Evolutionary conservation across 352 stramenopile genomes (phyloP).

Genomic region (Phytopythium delawarense): DNA sequence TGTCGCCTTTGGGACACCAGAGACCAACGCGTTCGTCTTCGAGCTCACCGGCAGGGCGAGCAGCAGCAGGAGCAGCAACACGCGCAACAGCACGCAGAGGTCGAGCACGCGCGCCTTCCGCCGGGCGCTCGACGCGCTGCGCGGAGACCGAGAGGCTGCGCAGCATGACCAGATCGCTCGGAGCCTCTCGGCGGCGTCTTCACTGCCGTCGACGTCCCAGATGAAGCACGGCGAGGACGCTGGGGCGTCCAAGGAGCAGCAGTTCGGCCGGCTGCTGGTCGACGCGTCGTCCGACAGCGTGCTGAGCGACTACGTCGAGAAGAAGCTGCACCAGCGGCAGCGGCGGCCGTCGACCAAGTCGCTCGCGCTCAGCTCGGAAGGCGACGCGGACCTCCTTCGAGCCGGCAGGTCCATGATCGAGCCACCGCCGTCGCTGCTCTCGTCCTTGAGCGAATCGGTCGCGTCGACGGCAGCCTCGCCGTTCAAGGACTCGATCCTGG

Average conservation of each 20-base stretch:
- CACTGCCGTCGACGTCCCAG: slow-evolving; percentile 3
- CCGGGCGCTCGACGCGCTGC: slow-evolving; percentile 37
- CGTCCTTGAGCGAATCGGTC: slow-evolving; percentile 19
- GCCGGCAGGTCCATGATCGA: slow-evolving; percentile 19
- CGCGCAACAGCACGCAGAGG: neutral
- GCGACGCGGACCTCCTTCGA: neutral
- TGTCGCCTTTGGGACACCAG: slow-evolving; percentile 40
- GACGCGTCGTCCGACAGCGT: slow-evolving; percentile 53
- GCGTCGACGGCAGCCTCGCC: slow-evolving; percentile 12
- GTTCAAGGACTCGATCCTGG: slow-evolving; percentile 31
- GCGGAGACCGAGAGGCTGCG: slow-evolving; percentile 31
- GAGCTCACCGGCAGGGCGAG: slow-evolving; percentile 20
- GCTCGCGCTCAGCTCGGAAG: neutral
- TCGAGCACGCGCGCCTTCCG: slow-evolving; percentile 29
- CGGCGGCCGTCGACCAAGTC: neutral
- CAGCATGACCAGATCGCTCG: slow-evolving; percentile 2
- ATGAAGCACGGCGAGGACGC: slow-evolving; percentile 2
- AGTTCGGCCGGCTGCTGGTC: slow-evolving; percentile 39
- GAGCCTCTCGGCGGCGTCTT: slow-evolving; percentile 7
- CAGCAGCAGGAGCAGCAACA: neutral
- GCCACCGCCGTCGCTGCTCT: slow-evolving; percentile 34
- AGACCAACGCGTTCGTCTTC: slow-evolving; percentile 47
- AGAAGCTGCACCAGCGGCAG: slow-evolving; percentile 46
- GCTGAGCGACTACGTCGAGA: slow-evolving; percentile 61
- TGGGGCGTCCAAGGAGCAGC: slow-evolving; percentile 7